Evolutionary conservation across 768 basidiomycete species (phyloP).

Genomic region (Tricholoma sp.): DNA sequence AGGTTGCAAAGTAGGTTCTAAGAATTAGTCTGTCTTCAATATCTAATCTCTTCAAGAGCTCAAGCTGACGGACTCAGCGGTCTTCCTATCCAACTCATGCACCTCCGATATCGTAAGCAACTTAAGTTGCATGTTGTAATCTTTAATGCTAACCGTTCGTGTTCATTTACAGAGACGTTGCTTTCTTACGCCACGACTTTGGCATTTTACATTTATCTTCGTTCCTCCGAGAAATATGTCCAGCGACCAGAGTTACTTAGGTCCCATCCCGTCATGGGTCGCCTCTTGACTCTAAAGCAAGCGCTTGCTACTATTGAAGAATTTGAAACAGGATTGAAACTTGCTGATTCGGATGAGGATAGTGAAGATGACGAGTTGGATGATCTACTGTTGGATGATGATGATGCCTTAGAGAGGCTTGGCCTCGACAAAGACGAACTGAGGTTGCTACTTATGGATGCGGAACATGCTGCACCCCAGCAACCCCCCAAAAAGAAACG

Average conservation of each 20-base stretch:
- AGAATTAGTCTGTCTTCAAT: neutral
- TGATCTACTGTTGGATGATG: slow-evolving; percentile 35
- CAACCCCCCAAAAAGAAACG: slow-evolving; percentile 61
- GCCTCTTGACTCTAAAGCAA: slow-evolving; percentile 80
- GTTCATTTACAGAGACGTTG: slow-evolving; percentile 62
- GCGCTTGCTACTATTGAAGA: slow-evolving; percentile 78
- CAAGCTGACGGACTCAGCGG: slow-evolving; percentile 43
- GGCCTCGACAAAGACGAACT: slow-evolving; percentile 45
- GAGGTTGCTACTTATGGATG: slow-evolving; percentile 52
- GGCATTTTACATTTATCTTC: slow-evolving; percentile 90
- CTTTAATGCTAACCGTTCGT: neutral
- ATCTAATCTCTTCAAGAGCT: slow-evolving; percentile 31
- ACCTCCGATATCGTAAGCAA: slow-evolving; percentile 84
- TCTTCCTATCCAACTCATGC: slow-evolving; percentile 65
- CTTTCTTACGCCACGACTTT: slow-evolving; percentile 87
- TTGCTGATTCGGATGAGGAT: slow-evolving; percentile 35
- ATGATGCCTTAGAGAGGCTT: slow-evolving; percentile 39
- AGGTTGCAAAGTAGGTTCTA: slow-evolving; percentile 46
- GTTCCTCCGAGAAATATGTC: slow-evolving; percentile 60
- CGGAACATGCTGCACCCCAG: slow-evolving; percentile 22
- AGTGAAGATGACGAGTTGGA: slow-evolving; percentile 40
- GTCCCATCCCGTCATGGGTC: slow-evolving; percentile 65
- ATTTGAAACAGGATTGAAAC: slow-evolving; percentile 58
- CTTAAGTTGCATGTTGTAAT: neutral
- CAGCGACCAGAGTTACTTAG: slow-evolving; percentile 58